Conservation (phyloP, 495 filamentous ascomycete species). For the Xylaria curta region DNA sequence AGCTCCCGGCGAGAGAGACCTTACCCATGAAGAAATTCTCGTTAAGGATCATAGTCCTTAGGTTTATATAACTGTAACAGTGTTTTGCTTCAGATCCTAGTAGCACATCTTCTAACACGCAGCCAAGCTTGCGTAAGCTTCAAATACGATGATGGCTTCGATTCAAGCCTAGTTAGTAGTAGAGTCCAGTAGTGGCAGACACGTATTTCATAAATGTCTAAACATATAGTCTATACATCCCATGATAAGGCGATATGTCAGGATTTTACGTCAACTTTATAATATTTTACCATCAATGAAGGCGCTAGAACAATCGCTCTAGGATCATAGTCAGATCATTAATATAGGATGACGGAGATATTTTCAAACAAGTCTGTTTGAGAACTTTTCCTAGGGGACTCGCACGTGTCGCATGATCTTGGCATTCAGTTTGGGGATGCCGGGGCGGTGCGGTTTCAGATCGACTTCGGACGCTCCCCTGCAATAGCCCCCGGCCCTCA, state of each 20-base stretch:
- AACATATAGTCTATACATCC: not conserved
- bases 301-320: constrained; percentile 1
- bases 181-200: not conserved
- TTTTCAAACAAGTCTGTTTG: constrained; percentile 22
- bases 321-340: constrained; percentile 15
- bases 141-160: not conserved
- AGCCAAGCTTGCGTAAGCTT: not conserved
- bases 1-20: not conserved
- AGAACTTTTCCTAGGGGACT: constrained; percentile 13
- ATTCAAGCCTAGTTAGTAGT: not conserved
- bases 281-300: constrained; percentile 15
- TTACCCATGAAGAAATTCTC: not conserved
- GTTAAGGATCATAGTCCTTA: not conserved
- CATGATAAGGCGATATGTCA: not conserved
- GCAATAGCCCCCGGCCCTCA: not conserved
- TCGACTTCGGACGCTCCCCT: constrained; percentile 11
- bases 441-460: constrained; percentile 18
- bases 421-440: constrained; percentile 11
- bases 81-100: constrained; percentile 23
- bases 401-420: constrained; percentile 27
- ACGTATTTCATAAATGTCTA: not conserved
- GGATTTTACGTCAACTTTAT: not conserved
- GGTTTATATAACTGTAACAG: not conserved
- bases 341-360: constrained; percentile 15
- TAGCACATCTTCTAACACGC: constrained; percentile 22